Evolutionary conservation across 2,329 filamentous ascomycete genomes (phyloP).

Genomic region (Eutypella sp.): DNA sequence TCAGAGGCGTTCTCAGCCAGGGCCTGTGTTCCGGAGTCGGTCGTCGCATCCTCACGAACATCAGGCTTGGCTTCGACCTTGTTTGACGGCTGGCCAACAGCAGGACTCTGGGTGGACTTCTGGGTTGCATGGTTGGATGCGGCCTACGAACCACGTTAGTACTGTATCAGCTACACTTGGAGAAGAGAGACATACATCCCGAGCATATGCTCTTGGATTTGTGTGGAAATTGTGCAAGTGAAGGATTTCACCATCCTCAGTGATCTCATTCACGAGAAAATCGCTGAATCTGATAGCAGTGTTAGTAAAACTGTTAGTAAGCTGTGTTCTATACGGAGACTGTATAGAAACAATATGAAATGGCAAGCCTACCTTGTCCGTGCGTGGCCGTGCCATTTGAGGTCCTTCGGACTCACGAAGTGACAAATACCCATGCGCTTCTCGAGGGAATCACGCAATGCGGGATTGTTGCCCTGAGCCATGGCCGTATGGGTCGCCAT

Average conservation of each 20-base stretch:
- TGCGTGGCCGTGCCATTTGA: slow-evolving; percentile 38
- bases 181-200: slow-evolving; percentile 9
- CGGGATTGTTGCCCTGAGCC: slow-evolving; percentile 28
- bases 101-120: slow-evolving; percentile 1
- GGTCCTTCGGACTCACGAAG: slow-evolving; percentile 33
- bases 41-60: too few species aligned
- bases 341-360: not conserved
- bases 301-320: not conserved
- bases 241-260: slow-evolving; percentile 67
- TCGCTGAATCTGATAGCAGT: slow-evolving; percentile 87
- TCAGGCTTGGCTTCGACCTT: not conserved
- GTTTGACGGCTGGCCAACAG: not conserved
- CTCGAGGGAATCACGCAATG: slow-evolving; percentile 24
- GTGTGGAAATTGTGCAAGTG: slow-evolving; percentile 55
- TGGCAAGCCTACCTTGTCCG: slow-evolving; percentile 36
- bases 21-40: not conserved
- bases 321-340: slow-evolving; percentile 14
- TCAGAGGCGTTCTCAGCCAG: slow-evolving; percentile 3
- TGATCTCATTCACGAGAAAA: slow-evolving; percentile 88
- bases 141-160: slow-evolving; percentile 2
- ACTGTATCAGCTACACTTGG: not conserved
- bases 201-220: slow-evolving; percentile 23
- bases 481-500: slow-evolving; percentile 32
- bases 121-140: slow-evolving; percentile 4
- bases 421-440: slow-evolving; percentile 36